Percentiles rank a stretch among this genome's conserved stretches.
phyloP scores from a whole-genome alignment of 495 filamentous ascomycete species.

The Penicillium herquei region DNA sequence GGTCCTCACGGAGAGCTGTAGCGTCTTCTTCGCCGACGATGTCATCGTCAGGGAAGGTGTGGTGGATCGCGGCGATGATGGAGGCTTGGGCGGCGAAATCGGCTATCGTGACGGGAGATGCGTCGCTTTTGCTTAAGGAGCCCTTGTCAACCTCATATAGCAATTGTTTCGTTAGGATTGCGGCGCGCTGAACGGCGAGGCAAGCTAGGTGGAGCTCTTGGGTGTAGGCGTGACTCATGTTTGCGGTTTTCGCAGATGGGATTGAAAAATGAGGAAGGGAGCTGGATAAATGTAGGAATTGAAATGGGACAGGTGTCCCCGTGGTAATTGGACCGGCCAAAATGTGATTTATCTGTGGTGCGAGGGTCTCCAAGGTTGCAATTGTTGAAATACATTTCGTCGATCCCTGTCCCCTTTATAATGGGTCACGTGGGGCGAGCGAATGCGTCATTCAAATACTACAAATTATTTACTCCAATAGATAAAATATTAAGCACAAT shows the following conservation, averaged over 20 bases:
- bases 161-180: constrained; percentile 51
- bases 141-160: constrained; percentile 47
- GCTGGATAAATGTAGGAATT: neutral
- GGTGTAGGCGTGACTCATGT: constrained; percentile 30
- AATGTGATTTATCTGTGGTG: neutral
- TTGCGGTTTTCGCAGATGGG: neutral
- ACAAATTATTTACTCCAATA: too few relatives aligned
- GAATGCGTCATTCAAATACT: too few relatives aligned
- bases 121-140: constrained; percentile 55
- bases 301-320: neutral
- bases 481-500: too few relatives aligned
- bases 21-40: constrained; percentile 65
- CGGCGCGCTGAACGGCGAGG: constrained; percentile 53
- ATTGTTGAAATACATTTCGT: neutral
- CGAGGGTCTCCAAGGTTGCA: neutral
- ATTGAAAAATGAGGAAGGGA: neutral
- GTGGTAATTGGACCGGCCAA: neutral
- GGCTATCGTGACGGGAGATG: constrained; percentile 63
- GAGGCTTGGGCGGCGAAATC: constrained; percentile 67
- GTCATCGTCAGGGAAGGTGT: constrained; percentile 53
- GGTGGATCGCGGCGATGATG: constrained; percentile 53
- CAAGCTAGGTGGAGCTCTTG: constrained; percentile 50
- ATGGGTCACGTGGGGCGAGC: too few relatives aligned
- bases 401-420: neutral
- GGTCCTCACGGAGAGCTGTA: constrained; percentile 49